phyloP scores from a whole-genome alignment of 768 basidiomycete genomes.

The Lentinula lateritia region DNA sequence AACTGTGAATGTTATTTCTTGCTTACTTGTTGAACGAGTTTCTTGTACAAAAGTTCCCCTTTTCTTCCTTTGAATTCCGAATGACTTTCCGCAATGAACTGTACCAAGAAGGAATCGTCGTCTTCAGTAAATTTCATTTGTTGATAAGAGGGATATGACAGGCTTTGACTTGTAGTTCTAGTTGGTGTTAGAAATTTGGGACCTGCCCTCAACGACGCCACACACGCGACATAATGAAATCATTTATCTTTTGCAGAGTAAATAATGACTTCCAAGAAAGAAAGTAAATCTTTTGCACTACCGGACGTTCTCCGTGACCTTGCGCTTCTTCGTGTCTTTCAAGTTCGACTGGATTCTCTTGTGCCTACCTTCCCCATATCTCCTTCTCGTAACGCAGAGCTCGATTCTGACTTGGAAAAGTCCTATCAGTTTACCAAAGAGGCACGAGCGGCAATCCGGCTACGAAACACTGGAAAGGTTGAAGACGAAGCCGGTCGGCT shows the following conservation, averaged over 20 bases:
- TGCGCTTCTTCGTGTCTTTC: slow-evolving; percentile 61
- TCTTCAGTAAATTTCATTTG: not conserved
- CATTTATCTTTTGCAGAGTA: too few relatives aligned
- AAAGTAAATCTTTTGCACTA: slow-evolving; percentile 48
- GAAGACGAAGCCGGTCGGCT: slow-evolving; percentile 48
- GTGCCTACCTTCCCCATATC: slow-evolving; percentile 13
- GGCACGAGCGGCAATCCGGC: slow-evolving; percentile 50
- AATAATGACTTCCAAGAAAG: slow-evolving; percentile 13
- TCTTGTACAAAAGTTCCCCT: not conserved
- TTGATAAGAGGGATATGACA: too few relatives aligned
- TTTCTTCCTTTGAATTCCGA: not conserved
- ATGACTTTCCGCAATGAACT: not conserved
- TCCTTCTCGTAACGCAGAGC: slow-evolving; percentile 3
- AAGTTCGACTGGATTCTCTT: slow-evolving; percentile 29
- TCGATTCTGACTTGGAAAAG: slow-evolving; percentile 24
- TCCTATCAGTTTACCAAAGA: slow-evolving; percentile 59
- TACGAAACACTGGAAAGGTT: slow-evolving; percentile 47
- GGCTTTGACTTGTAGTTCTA: too few relatives aligned
- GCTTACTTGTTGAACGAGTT: not conserved
- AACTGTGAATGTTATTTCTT: not conserved
- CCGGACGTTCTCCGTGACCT: slow-evolving; percentile 64
- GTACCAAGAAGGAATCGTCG: not conserved
- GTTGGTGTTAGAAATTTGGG: too few relatives aligned
- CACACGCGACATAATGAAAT: too few relatives aligned
- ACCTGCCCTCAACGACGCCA: too few relatives aligned